Evolutionary conservation across 2,329 filamentous ascomycete species (phyloP).

Genomic region (Gremmenia infestans): DNA sequence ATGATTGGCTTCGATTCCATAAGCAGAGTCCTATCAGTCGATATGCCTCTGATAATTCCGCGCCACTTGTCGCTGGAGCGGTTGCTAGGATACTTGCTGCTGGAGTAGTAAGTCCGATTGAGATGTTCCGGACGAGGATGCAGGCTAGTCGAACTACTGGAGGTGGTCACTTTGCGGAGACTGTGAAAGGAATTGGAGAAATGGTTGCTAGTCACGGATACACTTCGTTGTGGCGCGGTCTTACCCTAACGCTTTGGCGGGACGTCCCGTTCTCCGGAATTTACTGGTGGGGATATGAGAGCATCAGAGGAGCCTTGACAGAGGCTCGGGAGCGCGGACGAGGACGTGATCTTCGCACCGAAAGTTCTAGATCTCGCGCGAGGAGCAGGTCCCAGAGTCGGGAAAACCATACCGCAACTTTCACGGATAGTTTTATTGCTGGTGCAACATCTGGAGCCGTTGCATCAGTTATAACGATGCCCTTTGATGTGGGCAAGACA

Average conservation of each 20-base stretch:
- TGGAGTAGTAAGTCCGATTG: constrained; percentile 79
- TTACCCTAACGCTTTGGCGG: constrained; percentile 89
- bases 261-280: constrained; percentile 96
- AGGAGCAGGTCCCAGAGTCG: constrained; percentile 55
- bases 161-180: constrained; percentile 71
- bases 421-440: constrained; percentile 83
- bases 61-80: constrained; percentile 75
- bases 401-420: constrained; percentile 70
- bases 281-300: constrained; percentile 98
- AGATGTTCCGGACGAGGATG: constrained; percentile 89
- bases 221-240: constrained; percentile 79
- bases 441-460: constrained; percentile 79
- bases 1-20: constrained; percentile 85
- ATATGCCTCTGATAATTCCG: constrained; percentile 61
- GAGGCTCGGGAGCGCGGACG: constrained; percentile 56
- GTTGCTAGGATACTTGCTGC: constrained; percentile 76
- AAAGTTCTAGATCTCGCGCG: constrained; percentile 37
- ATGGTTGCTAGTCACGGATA: constrained; percentile 79
- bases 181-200: constrained; percentile 66
- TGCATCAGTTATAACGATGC: constrained; percentile 84
- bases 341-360: constrained; percentile 37
- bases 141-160: constrained; percentile 63
- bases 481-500: constrained; percentile 97
- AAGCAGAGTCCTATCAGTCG: constrained; percentile 65
- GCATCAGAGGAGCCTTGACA: constrained; percentile 65